Evolutionary conservation across 495 filamentous ascomycete genomes (phyloP), one percentile per base, ranked within the genome.

Genomic region (Penicillium canariense): DNA sequence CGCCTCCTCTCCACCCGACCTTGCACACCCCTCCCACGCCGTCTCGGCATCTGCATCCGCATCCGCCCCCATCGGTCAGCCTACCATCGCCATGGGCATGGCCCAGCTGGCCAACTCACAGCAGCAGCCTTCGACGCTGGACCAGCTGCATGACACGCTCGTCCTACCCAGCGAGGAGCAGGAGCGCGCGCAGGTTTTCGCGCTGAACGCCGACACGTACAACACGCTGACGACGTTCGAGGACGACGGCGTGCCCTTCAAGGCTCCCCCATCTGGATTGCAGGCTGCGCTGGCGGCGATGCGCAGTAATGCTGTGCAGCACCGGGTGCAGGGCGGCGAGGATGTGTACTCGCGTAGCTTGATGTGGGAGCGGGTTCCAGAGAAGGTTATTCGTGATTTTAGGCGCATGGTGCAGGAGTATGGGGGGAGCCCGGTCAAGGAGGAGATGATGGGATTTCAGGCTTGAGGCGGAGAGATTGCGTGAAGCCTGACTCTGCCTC

Each of bases 281-380:
- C 90, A 89, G 49, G 89, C 96, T 61, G 85, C 90, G 9, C 79
- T 97, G 28, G 86, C 87, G 55, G 86, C 81, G 25, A 89, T 95
- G 85, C 84, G 90, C 56, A 79, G 73, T 67, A 89, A 83, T 31
- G 87, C 88, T 26, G 64, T 65, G 2, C 66, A 68, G 45, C 63
- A 67, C 38, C 58, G 62, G 6, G 51, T 72, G 42, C 65, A 71
- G 25, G 34, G 61, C 27, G 67, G 68, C 26, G 74, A 74, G 15
- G 91, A 96, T 62, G 89, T 97, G 36, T 96, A 97, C 73, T 94
- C 90, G 25, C 80, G 93, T 26, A 94, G 89, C 45, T 80, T 98
- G 54, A 86, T 98, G 61, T 97, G 91, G 91, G 91, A 96, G 63
- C 86, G 88, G 66, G 89, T 98, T 56, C 91, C 95, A 40, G 77